phyloP scores from a whole-genome alignment of 2,329 filamentous ascomycete genomes.

The Penicillium sp. region DNA sequence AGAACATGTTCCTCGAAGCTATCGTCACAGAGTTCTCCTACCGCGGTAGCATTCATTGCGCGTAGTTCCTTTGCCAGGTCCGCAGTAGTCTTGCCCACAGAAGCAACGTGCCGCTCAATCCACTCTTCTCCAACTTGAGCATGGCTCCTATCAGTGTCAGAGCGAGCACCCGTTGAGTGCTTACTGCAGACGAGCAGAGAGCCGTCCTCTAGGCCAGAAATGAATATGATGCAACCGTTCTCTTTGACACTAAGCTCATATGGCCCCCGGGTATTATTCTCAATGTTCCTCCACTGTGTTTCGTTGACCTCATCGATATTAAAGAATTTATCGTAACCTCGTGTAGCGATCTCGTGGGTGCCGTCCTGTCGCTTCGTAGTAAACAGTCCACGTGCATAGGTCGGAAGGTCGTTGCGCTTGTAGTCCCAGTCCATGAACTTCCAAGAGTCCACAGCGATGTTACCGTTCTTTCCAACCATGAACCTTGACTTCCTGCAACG shows the following conservation, averaged over 20 bases:
- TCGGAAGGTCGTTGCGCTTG: constrained; percentile 83
- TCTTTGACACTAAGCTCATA: constrained; percentile 98
- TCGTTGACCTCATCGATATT: constrained; percentile 81
- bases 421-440: constrained; percentile 95
- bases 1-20: constrained; percentile 96
- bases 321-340: constrained; percentile 99
- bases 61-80: constrained; percentile 79
- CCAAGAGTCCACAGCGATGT: constrained; percentile 84
- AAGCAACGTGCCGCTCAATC: constrained; percentile 77
- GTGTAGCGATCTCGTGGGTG: constrained; percentile 76
- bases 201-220: constrained; percentile 86
- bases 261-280: constrained; percentile 75
- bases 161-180: constrained; percentile 86
- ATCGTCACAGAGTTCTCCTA: constrained; percentile 96
- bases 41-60: constrained; percentile 85
- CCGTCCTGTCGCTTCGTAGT: constrained; percentile 73
- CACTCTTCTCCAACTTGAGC: constrained; percentile 81
- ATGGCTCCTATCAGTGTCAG: constrained; percentile 76
- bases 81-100: constrained; percentile 75
- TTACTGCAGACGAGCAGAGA: constrained; percentile 97
- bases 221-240: constrained; percentile 99
- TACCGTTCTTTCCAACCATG: constrained; percentile 65
- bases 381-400: constrained; percentile 91
- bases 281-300: constrained; percentile 83
- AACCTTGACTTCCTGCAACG: constrained; percentile 83